Evolutionary conservation across 345 rosid species (phyloP).

Genomic region (Citrus mangshanensis): DNA sequence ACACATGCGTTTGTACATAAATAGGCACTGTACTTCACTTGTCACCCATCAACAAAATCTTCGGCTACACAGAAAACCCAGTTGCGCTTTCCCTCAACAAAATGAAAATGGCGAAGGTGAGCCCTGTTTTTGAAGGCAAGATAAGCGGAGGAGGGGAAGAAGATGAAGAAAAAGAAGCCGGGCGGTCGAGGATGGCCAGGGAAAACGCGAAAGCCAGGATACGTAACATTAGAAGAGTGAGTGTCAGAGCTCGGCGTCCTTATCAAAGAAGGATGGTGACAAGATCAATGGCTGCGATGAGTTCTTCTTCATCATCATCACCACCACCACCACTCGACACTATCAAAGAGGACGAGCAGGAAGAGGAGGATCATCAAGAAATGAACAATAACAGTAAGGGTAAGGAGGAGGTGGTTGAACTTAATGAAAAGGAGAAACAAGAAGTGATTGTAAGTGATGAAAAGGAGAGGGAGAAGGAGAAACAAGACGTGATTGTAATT

Average conservation of each 20-base stretch:
- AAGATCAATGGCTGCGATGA: constrained; percentile 2
- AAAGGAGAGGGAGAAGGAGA: not conserved
- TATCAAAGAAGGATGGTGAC: not conserved
- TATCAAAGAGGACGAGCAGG: too few relatives aligned
- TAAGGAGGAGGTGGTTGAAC: not conserved
- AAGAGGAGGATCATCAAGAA: not conserved
- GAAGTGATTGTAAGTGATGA: not conserved
- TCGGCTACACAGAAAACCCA: not conserved
- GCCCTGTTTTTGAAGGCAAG: constrained; percentile 14
- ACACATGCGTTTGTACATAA: not conserved
- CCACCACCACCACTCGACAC: not conserved
- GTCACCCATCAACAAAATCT: not conserved
- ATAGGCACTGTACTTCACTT: too few relatives aligned
- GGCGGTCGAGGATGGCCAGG: constrained; percentile 9
- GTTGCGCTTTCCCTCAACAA: not conserved
- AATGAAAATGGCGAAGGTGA: constrained; percentile 26
- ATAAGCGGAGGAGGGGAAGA: not conserved
- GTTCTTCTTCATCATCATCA: too few relatives aligned
- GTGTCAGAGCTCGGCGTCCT: not conserved
- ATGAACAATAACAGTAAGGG: not conserved
- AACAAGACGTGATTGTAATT: not conserved
- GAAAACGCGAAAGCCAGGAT: constrained; percentile 17
- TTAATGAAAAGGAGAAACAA: not conserved
- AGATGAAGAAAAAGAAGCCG: not conserved
- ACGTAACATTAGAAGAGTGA: not conserved